Evolutionary conservation across 2,329 filamentous ascomycete genomes (phyloP), one percentile per base, ranked within the genome.

Genomic region (Xylaria digitata): DNA sequence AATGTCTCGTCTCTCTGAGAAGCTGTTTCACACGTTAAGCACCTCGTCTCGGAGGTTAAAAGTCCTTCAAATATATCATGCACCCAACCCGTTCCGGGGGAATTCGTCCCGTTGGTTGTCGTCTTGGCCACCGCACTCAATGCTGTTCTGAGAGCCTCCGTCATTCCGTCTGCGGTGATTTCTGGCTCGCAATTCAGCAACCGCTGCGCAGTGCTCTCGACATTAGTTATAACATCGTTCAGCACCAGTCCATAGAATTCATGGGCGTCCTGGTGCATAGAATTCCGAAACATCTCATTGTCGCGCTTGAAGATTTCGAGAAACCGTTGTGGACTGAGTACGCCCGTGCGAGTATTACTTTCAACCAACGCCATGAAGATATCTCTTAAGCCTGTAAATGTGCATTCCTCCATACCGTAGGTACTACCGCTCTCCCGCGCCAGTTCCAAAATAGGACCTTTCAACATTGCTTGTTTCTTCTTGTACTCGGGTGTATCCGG

Each of bases 211-310:
- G 94, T 93, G n/a, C 89, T 86, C 80, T 99, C 96, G 30, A 99
- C 94, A 75, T 95, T 97, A 54, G 94, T 88, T 59, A 99, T 95
- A 40, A 99, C 92, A 77, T 97, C 92, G 78, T 99, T 99, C n/a
- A 99, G 84, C 2, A 99, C 86, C 37, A 98, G 83, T 66, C 97
- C 97, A 73, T 98, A 88, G 73, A 99, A 99, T 77, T 99, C 96
- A 79, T 99, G 96, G 1, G 96, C 96, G 78, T 99, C 96, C 78
- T 99, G 96, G 79, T 99, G 96, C 92, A 97, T 97, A 3, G 94
- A 92, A 45, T 94, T 95, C 65, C 94, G 90, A 75, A 99, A 99
- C 91, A 97, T 94, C 79, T 99, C 96, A 77, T 99, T 97, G 74
- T 98, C 93, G 69, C 92, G 89, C 76, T 94, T 93, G 75, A 99